Percentiles rank a stretch among this genome's conserved stretches.
These are phyloP conservation scores for Mercurialis annua DNA, from an alignment of 345 rosid genomes.

Conservation along the genomic window DNA sequence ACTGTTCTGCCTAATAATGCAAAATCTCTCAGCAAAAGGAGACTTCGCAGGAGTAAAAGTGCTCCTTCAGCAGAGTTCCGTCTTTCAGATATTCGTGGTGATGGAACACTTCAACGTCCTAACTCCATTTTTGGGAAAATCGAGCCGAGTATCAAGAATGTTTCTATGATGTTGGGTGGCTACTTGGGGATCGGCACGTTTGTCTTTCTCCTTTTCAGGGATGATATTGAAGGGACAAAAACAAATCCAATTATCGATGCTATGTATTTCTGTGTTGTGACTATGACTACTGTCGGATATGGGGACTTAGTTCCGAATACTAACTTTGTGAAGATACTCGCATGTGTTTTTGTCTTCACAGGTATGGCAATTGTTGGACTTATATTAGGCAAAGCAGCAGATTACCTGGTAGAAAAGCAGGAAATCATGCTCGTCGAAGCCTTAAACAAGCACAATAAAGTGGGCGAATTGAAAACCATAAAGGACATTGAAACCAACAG, in stretches of 20 bases:
- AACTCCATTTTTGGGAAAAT: constrained; percentile 38
- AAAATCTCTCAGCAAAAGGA: constrained; percentile 34
- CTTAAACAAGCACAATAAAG: constrained; percentile 39
- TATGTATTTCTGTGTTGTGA: constrained; percentile 68
- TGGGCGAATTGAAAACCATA: constrained; percentile 39
- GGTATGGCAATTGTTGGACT: constrained; percentile 74
- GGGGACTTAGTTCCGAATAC: constrained; percentile 87
- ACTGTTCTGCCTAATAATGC: constrained; percentile 23
- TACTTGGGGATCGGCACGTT: constrained; percentile 57
- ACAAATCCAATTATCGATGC: constrained; percentile 65
- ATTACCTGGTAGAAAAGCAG: constrained; percentile 82
- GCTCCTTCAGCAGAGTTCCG: constrained; percentile 58
- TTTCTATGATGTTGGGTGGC: constrained; percentile 38
- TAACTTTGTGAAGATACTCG: constrained; percentile 51
- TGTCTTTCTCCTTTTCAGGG: constrained; percentile 47
- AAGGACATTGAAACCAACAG: constrained; percentile 53
- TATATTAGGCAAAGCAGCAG: constrained; percentile 66
- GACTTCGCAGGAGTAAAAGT: constrained; percentile 58
- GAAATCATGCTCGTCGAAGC: constrained; percentile 69
- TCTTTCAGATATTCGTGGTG: constrained; percentile 20
- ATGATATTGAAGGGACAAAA: constrained; percentile 63
- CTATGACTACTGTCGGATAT: constrained; percentile 95
- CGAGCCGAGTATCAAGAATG: constrained; percentile 43
- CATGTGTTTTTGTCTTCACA: constrained; percentile 69
- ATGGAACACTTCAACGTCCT: constrained; percentile 25